A percentile compares a stretch with the other conserved stretches of the same genome.
Evolutionary conservation across 352 stramenopile genomes (phyloP).

Genomic region (Globisporangium polare): DNA sequence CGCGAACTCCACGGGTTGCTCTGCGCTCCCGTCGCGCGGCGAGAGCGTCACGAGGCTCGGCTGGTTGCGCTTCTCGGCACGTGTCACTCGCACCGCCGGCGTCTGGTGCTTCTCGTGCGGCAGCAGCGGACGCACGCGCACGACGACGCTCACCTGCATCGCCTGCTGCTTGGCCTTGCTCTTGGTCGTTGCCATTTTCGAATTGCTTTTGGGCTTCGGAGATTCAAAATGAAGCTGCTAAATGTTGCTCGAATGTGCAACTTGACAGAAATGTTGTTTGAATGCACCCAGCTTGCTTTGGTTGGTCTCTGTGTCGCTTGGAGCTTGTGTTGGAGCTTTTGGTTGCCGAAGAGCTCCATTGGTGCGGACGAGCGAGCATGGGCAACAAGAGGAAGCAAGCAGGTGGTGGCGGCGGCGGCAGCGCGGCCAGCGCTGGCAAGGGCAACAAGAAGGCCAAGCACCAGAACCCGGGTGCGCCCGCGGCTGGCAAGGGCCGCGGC

Average conservation of each 20-base stretch:
- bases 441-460: constrained; percentile 33
- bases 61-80: constrained; percentile 9
- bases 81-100: constrained; percentile 17
- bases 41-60: constrained; percentile 18
- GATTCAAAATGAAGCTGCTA: background rate
- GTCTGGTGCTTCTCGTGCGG: constrained; percentile 24
- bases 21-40: background rate
- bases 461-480: constrained; percentile 8
- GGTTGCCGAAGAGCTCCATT: constrained; percentile 11
- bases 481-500: constrained; percentile 6
- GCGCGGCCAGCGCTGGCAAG: constrained; percentile 22
- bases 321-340: background rate
- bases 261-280: background rate
- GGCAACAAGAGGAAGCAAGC: constrained; percentile 42
- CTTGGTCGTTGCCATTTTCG: constrained; percentile 3
- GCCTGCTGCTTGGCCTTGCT: constrained; percentile 1
- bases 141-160: constrained; percentile 35
- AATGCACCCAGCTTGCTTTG: background rate
- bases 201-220: background rate
- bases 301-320: constrained; percentile 9
- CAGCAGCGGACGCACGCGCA: constrained; percentile 34
- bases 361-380: constrained; percentile 2
- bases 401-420: constrained; percentile 8
- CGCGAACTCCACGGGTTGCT: constrained; percentile 16
- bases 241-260: background rate